A percentile compares a stretch with the other conserved stretches of the same genome.
phyloP scores from a whole-genome alignment of 1,284 basidiomycete genomes.

The Ustilago xerochloae region DNA sequence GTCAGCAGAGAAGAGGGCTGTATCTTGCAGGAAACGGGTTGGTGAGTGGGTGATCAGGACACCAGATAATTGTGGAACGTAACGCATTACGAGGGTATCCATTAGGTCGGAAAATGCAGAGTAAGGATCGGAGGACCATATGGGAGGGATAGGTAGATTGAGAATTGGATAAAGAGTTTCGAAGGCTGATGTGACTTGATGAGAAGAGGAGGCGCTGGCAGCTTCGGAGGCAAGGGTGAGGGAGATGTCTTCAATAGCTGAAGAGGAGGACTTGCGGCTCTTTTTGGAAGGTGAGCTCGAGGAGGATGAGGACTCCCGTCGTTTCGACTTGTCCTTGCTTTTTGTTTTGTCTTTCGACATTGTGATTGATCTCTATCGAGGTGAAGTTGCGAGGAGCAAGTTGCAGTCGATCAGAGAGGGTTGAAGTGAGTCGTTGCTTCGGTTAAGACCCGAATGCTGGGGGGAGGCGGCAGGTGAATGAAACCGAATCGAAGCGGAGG shows the following conservation, averaged over 20 bases:
- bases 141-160: slow-evolving; percentile 62
- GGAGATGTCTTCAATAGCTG: background rate
- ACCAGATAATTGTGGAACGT: slow-evolving; percentile 85
- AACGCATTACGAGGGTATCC: slow-evolving; percentile 70
- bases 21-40: slow-evolving; percentile 76
- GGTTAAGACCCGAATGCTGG: background rate
- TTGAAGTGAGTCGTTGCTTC: too few species aligned
- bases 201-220: background rate
- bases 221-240: slow-evolving; percentile 10
- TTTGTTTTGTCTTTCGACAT: slow-evolving; percentile 49
- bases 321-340: slow-evolving; percentile 38
- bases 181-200: slow-evolving; percentile 48
- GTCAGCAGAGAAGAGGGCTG: slow-evolving; percentile 81
- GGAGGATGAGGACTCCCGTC: slow-evolving; percentile 20
- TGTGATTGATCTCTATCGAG: background rate
- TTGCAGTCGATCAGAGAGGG: background rate
- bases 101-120: slow-evolving; percentile 60
- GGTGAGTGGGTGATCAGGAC: slow-evolving; percentile 89
- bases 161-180: slow-evolving; percentile 53
- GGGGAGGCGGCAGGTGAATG: too few species aligned
- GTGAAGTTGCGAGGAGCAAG: background rate
- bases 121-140: slow-evolving; percentile 47
- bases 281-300: slow-evolving; percentile 30
- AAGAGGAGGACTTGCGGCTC: slow-evolving; percentile 30
- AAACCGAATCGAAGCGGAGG: too few species aligned